A percentile compares a stretch with the other conserved stretches of the same genome.
phyloP scores from a whole-genome alignment of 148 eudicot species.

The Chenopodium berlandieri region DNA sequence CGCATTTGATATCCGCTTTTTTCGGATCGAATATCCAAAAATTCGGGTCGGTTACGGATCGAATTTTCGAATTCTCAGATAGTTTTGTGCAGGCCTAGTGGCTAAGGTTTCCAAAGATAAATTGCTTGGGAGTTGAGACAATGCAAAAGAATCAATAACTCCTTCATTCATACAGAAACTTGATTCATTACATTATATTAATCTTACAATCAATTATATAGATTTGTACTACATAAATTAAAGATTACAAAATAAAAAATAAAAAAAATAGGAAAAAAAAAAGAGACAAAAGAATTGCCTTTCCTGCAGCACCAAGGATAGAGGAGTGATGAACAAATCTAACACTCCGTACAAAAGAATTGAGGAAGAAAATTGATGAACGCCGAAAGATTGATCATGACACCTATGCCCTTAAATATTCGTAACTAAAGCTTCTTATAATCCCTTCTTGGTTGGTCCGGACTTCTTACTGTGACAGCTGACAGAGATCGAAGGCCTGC shows the following conservation, averaged over 20 bases:
- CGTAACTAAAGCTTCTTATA: background rate
- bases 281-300: background rate
- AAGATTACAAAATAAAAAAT: background rate
- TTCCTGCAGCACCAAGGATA: background rate
- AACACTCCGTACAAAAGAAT: conserved; percentile 21
- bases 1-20: no score
- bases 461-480: conserved; percentile 41
- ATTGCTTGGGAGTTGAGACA: background rate
- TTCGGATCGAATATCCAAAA: no score
- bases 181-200: conserved; percentile 6
- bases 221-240: background rate
- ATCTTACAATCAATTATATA: background rate
- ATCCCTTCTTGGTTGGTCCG: background rate
- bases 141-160: conserved; percentile 6
- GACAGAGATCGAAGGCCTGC: conserved; percentile 62
- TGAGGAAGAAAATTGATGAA: conserved; percentile 2
- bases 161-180: conserved; percentile 5
- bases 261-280: background rate
- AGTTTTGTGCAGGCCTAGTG: no score
- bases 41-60: no score
- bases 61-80: no score
- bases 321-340: background rate
- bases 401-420: conserved; percentile 1
- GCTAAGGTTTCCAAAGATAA: no score
- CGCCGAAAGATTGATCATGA: conserved; percentile 1